These are phyloP conservation scores for Candida vartiovaarae DNA, from an alignment of 805 yeast genomes.

Conservation along the genomic window DNA sequence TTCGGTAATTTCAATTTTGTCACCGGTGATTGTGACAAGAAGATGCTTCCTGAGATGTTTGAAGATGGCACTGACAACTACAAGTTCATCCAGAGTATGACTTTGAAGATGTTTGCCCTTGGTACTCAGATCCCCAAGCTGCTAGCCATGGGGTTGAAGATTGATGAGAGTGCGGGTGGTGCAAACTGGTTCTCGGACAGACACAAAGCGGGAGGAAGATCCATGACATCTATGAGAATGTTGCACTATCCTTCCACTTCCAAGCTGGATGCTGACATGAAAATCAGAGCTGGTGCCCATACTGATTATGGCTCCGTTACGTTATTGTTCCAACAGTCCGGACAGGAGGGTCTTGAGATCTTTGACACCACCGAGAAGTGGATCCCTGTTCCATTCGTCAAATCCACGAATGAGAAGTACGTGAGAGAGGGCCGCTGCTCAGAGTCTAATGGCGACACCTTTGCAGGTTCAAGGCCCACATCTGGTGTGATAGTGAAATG, in stretches of 20 bases:
- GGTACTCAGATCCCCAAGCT: constrained; percentile 44
- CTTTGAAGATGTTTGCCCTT: constrained; percentile 41
- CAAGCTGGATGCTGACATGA: constrained; percentile 39
- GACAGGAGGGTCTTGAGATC: constrained; percentile 70
- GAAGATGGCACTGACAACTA: constrained; percentile 31
- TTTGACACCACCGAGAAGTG: constrained; percentile 46
- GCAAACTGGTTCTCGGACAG: constrained; percentile 57
- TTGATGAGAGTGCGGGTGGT: constrained; percentile 48
- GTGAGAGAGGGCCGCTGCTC: constrained; percentile 28
- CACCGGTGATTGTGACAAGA: constrained; percentile 37
- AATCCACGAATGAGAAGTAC: constrained; percentile 29
- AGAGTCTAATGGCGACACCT: constrained; percentile 38
- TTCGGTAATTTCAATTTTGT: constrained; percentile 46
- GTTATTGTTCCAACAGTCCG: constrained; percentile 58
- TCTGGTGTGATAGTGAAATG: constrained; percentile 28
- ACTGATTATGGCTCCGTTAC: constrained; percentile 80
- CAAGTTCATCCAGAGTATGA: constrained; percentile 32
- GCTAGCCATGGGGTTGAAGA: constrained; percentile 55
- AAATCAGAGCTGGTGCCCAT: constrained; percentile 76
- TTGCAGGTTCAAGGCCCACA: constrained; percentile 40
- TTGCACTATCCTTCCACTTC: constrained; percentile 56
- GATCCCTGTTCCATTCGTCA: constrained; percentile 62
- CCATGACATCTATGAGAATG: constrained; percentile 64
- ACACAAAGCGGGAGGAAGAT: constrained; percentile 42
- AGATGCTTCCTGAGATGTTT: constrained; percentile 48